Evolutionary conservation across 2,329 filamentous ascomycete genomes (phyloP).

Genomic region (Cytospora schulzeri): DNA sequence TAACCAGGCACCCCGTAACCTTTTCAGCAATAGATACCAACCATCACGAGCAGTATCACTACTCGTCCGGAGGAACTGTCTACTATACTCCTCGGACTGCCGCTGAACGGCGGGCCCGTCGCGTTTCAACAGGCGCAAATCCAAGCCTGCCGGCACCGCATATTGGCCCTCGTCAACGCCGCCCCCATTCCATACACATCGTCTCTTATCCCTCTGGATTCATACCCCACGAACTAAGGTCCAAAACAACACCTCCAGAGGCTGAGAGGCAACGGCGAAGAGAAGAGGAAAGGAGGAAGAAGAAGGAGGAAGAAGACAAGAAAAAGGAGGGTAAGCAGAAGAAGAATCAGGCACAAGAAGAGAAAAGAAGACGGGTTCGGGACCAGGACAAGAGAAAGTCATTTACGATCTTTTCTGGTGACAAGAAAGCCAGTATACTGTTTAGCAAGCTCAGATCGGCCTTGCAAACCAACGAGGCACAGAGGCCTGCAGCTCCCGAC

Average conservation of each 20-base stretch:
- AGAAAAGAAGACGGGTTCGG: constrained; percentile 29
- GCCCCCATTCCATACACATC: constrained; percentile 60
- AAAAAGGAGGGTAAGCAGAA: constrained; percentile 28
- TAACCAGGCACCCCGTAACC: constrained; percentile 12
- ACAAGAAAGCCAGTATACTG: constrained; percentile 37
- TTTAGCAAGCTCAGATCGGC: constrained; percentile 35
- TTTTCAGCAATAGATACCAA: constrained; percentile 19
- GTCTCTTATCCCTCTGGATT: constrained; percentile 48
- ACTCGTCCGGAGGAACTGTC: constrained; percentile 28
- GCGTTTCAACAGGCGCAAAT: constrained; percentile 23
- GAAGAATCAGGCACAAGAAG: constrained; percentile 36
- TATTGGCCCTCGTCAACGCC: constrained; percentile 53
- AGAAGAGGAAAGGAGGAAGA: constrained; percentile 49
- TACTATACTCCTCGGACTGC: constrained; percentile 28
- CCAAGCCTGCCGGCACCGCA: constrained; percentile 41
- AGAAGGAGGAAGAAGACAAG: constrained; percentile 34
- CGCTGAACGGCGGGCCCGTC: constrained; percentile 31
- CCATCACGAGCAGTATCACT: constrained; percentile 24
- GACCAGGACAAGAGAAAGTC: constrained; percentile 35
- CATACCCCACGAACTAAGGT: constrained; percentile 43
- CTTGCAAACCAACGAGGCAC: constrained; percentile 30
- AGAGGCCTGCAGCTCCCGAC: constrained; percentile 15
- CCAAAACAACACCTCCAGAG: constrained; percentile 36
- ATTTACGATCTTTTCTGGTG: constrained; percentile 37
- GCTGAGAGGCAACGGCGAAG: constrained; percentile 43